Evolutionary conservation across 1,139 yeast genomes (phyloP).

Genomic region (Blastobotrys malaysiensis): DNA sequence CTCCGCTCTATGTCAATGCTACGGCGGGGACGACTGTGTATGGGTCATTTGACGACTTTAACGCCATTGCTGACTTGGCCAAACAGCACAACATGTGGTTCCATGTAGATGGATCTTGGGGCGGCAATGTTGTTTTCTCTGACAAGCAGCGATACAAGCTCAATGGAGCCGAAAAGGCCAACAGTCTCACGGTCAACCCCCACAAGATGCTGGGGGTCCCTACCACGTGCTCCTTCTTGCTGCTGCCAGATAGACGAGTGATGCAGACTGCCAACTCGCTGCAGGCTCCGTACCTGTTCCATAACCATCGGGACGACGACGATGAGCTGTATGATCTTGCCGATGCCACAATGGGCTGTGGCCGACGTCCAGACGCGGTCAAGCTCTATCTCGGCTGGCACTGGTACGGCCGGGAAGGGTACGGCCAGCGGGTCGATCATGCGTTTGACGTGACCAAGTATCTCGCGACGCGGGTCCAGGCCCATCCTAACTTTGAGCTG

Average conservation of each 20-base stretch:
- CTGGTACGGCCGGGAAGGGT: conserved; percentile 60
- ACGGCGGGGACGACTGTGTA: conserved; percentile 90
- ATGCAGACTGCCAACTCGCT: conserved; percentile 73
- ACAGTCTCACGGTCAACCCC: conserved; percentile 80
- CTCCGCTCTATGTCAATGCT: conserved; percentile 72
- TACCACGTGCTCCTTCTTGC: conserved; percentile 73
- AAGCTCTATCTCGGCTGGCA: conserved; percentile 79
- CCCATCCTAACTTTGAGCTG: conserved; percentile 42
- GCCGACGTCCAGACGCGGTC: conserved; percentile 77
- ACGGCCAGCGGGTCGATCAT: conserved; percentile 58
- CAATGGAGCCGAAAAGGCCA: conserved; percentile 59
- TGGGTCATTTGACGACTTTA: conserved; percentile 74
- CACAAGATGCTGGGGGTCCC: conserved; percentile 93
- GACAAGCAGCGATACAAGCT: conserved; percentile 43
- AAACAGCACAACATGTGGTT: conserved; percentile 57
- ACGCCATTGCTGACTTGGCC: conserved; percentile 50
- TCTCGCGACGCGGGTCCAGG: conserved; percentile 45
- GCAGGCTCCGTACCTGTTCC: conserved; percentile 78
- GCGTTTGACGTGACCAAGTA: conserved; percentile 61
- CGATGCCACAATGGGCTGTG: conserved; percentile 92
- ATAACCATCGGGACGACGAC: conserved; percentile 43
- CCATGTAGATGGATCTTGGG: conserved; percentile 91
- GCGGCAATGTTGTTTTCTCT: conserved; percentile 76
- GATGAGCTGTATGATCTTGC: conserved; percentile 71
- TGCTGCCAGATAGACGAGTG: conserved; percentile 60